These are phyloP conservation scores for Pythium scleroteichum DNA, from an alignment of 352 stramenopile species.

Conservation along the genomic window DNA sequence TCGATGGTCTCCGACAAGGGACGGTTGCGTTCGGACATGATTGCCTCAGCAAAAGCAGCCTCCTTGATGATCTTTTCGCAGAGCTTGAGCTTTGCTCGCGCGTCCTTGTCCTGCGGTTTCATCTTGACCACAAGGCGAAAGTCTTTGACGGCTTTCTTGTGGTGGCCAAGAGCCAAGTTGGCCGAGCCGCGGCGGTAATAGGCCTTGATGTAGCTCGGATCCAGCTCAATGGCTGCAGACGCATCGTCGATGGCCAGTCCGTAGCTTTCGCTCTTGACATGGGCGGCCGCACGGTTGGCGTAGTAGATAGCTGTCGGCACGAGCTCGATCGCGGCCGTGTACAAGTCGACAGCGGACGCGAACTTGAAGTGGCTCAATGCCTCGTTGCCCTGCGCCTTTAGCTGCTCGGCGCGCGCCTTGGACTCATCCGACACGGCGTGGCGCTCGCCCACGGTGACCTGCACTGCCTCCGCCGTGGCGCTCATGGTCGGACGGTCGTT, in stretches of 20 bases:
- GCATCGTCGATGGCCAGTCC: slow-evolving; percentile 97
- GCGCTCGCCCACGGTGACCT: slow-evolving; percentile 47
- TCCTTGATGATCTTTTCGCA: slow-evolving; percentile 98
- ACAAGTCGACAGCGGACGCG: slow-evolving; percentile 78
- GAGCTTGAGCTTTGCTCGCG: slow-evolving; percentile 92
- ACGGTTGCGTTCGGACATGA: slow-evolving; percentile 93
- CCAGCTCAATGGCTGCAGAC: slow-evolving; percentile 92
- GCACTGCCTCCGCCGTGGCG: slow-evolving; percentile 21
- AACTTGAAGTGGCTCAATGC: slow-evolving; percentile 85
- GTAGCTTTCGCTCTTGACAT: slow-evolving; percentile 99
- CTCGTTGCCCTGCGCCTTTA: slow-evolving; percentile 88
- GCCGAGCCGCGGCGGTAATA: slow-evolving; percentile 98
- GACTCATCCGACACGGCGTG: slow-evolving; percentile 71
- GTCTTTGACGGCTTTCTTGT: slow-evolving; percentile 97
- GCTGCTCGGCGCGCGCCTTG: slow-evolving; percentile 58
- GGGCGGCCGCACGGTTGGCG: slow-evolving; percentile 94
- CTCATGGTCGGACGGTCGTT: slow-evolving; percentile 14
- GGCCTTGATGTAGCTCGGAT: slow-evolving; percentile 97
- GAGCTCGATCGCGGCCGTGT: slow-evolving; percentile 89
- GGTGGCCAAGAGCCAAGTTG: slow-evolving; percentile 95
- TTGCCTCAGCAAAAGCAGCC: slow-evolving; percentile 95
- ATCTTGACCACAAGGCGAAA: slow-evolving; percentile 96
- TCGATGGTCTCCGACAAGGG: slow-evolving; percentile 94
- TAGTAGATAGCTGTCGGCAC: slow-evolving; percentile 92
- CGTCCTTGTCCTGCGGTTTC: slow-evolving; percentile 94